These are phyloP conservation scores for Hibiscus tridactylites DNA, from an alignment of 345 rosid species.

Conservation along the genomic window DNA sequence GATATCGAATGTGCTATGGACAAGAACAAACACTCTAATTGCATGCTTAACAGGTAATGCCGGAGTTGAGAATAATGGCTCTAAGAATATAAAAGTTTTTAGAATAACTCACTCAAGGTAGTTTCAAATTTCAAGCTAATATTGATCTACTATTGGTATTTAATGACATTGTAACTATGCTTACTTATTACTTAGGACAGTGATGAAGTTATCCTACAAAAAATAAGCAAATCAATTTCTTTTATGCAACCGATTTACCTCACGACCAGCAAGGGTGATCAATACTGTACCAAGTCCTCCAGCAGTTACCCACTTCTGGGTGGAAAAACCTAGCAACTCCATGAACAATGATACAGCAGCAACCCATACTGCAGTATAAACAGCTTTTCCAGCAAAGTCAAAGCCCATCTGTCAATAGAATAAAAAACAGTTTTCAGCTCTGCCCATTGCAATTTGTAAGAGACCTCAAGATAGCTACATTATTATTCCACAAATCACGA, in stretches of 20 bases:
- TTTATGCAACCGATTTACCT: conserved; percentile 38
- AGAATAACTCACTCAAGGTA: background rate
- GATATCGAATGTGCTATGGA: background rate
- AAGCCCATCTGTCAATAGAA: conserved; percentile 72
- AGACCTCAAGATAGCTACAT: conserved; percentile 1
- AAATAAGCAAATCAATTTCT: conserved; percentile 8
- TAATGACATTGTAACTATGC: background rate
- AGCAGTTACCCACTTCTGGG: conserved; percentile 92
- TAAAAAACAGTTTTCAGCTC: conserved; percentile 10
- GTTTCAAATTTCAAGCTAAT: background rate
- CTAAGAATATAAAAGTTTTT: background rate
- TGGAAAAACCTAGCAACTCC: conserved; percentile 91
- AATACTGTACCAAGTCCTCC: conserved; percentile 96
- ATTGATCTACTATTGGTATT: background rate
- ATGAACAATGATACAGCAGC: conserved; percentile 84
- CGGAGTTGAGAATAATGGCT: background rate
- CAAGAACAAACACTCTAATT: background rate
- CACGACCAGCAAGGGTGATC: conserved; percentile 98
- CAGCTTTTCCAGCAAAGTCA: conserved; percentile 85
- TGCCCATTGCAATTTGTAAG: background rate
- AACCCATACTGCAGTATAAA: conserved; percentile 83
- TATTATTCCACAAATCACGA: background rate
- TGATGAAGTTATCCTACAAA: background rate
- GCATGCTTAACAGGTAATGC: background rate
- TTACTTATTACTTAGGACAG: background rate